Evolutionary conservation across 164 flowering plant genomes (phyloP), one percentile per base, ranked within the genome.

Genomic region (Malania oleifera): DNA sequence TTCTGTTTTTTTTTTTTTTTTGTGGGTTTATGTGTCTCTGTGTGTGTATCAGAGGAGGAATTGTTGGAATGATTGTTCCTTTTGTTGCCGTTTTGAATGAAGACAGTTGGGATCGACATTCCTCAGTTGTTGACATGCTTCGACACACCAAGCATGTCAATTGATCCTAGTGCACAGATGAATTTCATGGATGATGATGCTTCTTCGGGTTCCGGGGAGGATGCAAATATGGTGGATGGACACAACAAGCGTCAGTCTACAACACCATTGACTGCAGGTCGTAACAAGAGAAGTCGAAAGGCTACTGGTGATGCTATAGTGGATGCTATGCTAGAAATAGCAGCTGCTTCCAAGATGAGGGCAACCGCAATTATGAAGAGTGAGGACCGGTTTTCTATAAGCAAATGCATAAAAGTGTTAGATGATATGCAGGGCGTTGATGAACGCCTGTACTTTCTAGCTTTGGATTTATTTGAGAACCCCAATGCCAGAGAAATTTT

Each of bases 281-380:
- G 71, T 46, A 76, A 73, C 22, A 87, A 84, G 74, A 84, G 90
- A 71, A 74, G 77, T 58, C 85, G 85, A 13, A 87, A 81, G 70
- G 83, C 81, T 41, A 68, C 78, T 15, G 77, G 77, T 38, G 82
- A 84, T 70, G 87, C 87, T 26, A 79, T 87, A 61, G 90, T 80
- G 25, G 90, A 82, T 66, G 95, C 95, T 29, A 82, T 87, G 87
- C 69, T 84, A 41, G 88, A 79, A 70, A 80, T 83, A 61, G 95
- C 95, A 10, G 76, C 89, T 64, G 95, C 95, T 70, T 86, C 90
- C 19, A 84, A 72, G 61, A 73, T 81, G 82, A 80, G 87, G 69
- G 85, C 87, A 25, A 66, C 77, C 66, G 85, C 85, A 38, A 68
- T 81, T 26, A 60, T 73, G 81, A 82, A 70, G 75, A 81, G 67